Conservation (phyloP, 106 monocot species). For the Allium sativum region DNA sequence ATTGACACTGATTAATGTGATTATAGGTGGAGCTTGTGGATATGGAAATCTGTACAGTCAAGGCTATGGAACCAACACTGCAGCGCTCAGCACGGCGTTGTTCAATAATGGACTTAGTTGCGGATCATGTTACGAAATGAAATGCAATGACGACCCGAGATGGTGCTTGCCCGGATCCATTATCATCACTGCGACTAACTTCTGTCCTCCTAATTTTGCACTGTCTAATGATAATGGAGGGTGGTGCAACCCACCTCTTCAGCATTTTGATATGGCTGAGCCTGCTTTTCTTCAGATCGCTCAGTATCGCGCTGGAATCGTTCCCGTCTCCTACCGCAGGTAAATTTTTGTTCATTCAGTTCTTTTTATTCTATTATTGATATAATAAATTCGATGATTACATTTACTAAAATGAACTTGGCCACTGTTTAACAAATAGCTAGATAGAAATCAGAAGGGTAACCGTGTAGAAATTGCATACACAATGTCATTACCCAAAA, state of each 20-base stretch:
- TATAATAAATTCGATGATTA: no score
- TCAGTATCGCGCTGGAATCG: conserved; percentile 36
- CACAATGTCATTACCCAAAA: no score
- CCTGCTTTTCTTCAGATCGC: conserved; percentile 46
- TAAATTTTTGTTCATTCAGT: neutral
- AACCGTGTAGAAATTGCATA: no score
- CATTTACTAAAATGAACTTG: no score
- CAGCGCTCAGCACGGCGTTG: conserved; percentile 38
- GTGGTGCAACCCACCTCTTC: conserved; percentile 53
- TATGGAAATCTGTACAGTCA: conserved; percentile 40
- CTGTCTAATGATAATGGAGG: conserved; percentile 47
- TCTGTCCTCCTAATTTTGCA: conserved; percentile 40
- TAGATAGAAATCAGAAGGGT: no score
- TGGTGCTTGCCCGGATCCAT: conserved; percentile 40
- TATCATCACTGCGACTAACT: conserved; percentile 47
- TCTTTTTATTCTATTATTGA: neutral
- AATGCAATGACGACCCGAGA: conserved; percentile 26
- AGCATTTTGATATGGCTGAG: conserved; percentile 48
- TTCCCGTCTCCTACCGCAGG: conserved; percentile 36
- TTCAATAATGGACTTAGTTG: conserved; percentile 41
- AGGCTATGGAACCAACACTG: conserved; percentile 41
- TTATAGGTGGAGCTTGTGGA: conserved; percentile 33
- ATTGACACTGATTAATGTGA: neutral
- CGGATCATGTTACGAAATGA: conserved; percentile 41
- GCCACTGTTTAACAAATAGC: no score